Base-by-base conservation (phyloP, 2,329 filamentous ascomycete species). In the Alternaria hordeiaustralica region DNA sequence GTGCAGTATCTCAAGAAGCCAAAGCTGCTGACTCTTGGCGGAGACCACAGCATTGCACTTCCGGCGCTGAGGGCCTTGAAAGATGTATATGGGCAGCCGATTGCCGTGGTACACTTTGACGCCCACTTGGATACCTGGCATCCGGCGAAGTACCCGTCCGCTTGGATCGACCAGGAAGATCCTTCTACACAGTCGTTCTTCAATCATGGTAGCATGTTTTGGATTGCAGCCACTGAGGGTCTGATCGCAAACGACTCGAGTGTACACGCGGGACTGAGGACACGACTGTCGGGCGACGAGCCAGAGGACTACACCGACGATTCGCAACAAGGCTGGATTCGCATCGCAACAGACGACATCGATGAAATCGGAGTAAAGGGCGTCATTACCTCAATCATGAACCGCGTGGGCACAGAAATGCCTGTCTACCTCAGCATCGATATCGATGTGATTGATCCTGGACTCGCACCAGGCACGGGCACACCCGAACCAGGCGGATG, bases 181-280 rank as follows among this genome's bases (percentile, higher is more conserved):
- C 79, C 84, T 7, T 87, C 86, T 3, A 86, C 88, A 63, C 91
- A 93, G 78, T 86, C 88, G 3, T 87, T 90, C 70, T 96, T 96
- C 83, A 97, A 90, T 75, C 94, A 97, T 79, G 94, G 94, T 5
- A 92, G 88, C 70, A 96, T 97, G 89, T 97, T 97, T 85, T 95
- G 93, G 91, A 87, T 95, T 70, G 94, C 94, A 6, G 89, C 90
- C 53, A 89, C 89, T 28, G 94, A 97, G 78, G 92, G 92, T 0
- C 82, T 97, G 25, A 89, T 97, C 61, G 85, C 87, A 64, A 94
- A 95, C 78, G 82, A 84, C 13, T 90, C 87, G 0, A 92, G 88
- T 21, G 92, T 96, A 6, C 94, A 97, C 78, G 94, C 92, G 0
- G 94, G 94, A 2, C 83, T 97, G 55, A 89, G 94, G 47, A 96